Base-by-base conservation (phyloP, 2,329 filamentous ascomycete species). In the Lizonia empirigonia region DNA sequence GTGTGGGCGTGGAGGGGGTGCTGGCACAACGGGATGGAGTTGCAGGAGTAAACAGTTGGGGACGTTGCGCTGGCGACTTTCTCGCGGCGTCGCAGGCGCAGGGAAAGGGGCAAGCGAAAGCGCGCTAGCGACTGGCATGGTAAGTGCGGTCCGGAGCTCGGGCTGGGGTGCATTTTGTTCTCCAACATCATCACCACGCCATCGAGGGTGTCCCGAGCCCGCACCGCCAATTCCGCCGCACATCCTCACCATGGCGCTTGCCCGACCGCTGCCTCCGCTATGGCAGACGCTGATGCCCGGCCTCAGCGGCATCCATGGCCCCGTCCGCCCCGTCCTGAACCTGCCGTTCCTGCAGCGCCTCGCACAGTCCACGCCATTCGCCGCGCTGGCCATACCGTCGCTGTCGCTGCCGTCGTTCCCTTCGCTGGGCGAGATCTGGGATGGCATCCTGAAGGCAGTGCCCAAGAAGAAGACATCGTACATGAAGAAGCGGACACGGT, bases 381-480 rank as follows among this genome's bases (percentile, higher is more conserved):
- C 70, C 45, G 67, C 68, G 4, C 65, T 75, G 50, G 65, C 65
- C 13, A 58, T 72, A 37, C 70, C 92, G 36, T 86, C 89, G 3
- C 80, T 74, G 23, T 68, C 69, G 29, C 54, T 75, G 26, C 66
- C 71, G 4, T 60, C 65, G 8, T 54, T 73, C 19, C 70, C 73
- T 1, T 71, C 82, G 5, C 70, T 91, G n/a, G 76, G 96, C 18
- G 86, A 89, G 57, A 86, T 99, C 66, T 97, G 93, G 93, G 93
- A 97, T 63, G 91, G 90, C 5, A 84, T 99, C 36, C 81, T 99
- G 62, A 87, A 87, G 60, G 94, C 94, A 1, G 94, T 97, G 13
- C 94, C 94, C 5, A 99, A 99, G 83, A 97, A 96, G 80, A 99
- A 97, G 84, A 95, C 91, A 26, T 97, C 93, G 33, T 91, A 99